Percentiles rank a stretch among this genome's conserved stretches.
Evolutionary conservation across 148 eudicot species (phyloP).

Genomic region (Nyssa sinensis): DNA sequence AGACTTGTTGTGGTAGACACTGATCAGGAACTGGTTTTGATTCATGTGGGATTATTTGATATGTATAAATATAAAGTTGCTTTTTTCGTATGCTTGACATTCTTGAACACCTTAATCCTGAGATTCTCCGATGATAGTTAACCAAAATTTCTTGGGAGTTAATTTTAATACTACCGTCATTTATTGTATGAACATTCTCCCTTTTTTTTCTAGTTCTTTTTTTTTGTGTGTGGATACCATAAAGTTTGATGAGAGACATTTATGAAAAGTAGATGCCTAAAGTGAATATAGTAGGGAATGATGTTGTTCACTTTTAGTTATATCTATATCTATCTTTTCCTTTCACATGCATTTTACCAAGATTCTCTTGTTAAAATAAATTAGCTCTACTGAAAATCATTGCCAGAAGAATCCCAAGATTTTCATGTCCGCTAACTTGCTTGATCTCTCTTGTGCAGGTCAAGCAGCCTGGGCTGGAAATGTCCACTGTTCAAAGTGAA

Average conservation of each 20-base stretch:
- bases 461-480: constrained; percentile 83
- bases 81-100: too few relatives aligned
- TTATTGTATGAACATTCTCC: too few relatives aligned
- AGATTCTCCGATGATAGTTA: too few relatives aligned
- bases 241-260: not conserved
- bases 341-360: constrained; percentile 4
- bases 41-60: too few relatives aligned
- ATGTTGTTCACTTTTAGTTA: not conserved
- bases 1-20: too few relatives aligned
- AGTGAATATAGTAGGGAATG: not conserved
- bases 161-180: not conserved
- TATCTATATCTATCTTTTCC: not conserved
- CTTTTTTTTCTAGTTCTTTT: not conserved
- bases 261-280: not conserved
- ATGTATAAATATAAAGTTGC: too few relatives aligned
- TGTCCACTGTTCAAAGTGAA: constrained; percentile 79
- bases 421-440: constrained; percentile 4
- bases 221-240: not conserved
- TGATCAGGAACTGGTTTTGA: too few relatives aligned
- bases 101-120: too few relatives aligned
- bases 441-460: constrained; percentile 43
- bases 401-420: not conserved
- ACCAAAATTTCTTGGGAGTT: not conserved
- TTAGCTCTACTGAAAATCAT: not conserved
- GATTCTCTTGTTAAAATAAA: not conserved